Evolutionary conservation across 148 eudicot genomes (phyloP).

Genomic region (Oxyria digyna): DNA sequence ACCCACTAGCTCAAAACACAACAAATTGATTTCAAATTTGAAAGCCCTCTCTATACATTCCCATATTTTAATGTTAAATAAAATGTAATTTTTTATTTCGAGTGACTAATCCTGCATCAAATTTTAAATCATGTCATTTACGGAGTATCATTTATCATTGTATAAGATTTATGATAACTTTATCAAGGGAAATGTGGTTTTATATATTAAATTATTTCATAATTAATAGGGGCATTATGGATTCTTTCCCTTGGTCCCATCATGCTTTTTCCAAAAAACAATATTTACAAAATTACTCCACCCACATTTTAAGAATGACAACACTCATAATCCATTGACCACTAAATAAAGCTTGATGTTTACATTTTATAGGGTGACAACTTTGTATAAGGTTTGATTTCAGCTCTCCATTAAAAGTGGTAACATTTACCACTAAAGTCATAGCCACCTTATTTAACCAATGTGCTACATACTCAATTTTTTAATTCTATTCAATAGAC

Average conservation of each 20-base stretch:
- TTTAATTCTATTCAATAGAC: not conserved
- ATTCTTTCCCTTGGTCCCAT: not conserved
- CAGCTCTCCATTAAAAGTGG: not conserved
- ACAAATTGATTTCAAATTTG: not conserved
- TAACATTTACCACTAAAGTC: not conserved
- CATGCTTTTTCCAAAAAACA: not conserved
- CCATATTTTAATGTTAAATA: not conserved
- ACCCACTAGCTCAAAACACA: not conserved
- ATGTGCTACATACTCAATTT: not conserved
- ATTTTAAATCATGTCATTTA: too few species aligned
- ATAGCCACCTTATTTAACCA: not conserved
- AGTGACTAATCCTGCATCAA: conserved; percentile 2
- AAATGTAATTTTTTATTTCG: not conserved
- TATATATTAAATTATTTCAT: not conserved
- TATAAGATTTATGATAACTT: not conserved
- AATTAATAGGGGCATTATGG: not conserved
- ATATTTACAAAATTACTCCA: not conserved
- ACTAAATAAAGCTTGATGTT: not conserved
- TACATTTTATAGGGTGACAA: not conserved
- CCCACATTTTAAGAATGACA: conserved; percentile 6
- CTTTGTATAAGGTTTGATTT: not conserved
- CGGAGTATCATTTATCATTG: not conserved
- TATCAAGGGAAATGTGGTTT: not conserved
- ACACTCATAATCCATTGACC: conserved; percentile 1
- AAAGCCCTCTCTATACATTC: not conserved